Evolutionary conservation across 805 yeast genomes (phyloP).

Genomic region (Starmerella sirachaensis): DNA sequence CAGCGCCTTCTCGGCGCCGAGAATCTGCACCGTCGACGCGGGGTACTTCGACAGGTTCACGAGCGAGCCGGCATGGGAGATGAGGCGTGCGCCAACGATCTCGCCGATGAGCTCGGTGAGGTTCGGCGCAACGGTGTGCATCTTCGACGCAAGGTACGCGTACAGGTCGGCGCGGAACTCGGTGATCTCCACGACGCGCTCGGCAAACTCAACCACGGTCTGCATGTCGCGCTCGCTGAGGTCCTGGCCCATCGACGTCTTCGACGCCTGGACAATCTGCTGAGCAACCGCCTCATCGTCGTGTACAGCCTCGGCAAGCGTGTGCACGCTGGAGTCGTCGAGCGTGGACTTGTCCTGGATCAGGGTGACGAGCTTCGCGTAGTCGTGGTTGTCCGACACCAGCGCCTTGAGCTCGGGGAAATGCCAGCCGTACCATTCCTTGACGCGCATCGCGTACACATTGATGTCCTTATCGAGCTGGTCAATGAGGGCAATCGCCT

Average conservation of each 20-base stretch:
- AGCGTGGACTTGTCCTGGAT: constrained; percentile 80
- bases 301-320: constrained; percentile 75
- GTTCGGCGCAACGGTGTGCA: constrained; percentile 97
- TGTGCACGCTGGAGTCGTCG: constrained; percentile 48
- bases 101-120: constrained; percentile 94
- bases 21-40: constrained; percentile 95
- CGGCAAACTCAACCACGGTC: constrained; percentile 81
- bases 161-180: constrained; percentile 79
- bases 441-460: constrained; percentile 92
- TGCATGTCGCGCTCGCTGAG: constrained; percentile 88
- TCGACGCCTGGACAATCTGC: constrained; percentile 84
- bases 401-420: constrained; percentile 93
- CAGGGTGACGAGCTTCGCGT: constrained; percentile 67
- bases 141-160: constrained; percentile 83
- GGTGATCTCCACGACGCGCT: constrained; percentile 80
- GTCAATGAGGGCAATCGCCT: constrained; percentile 94
- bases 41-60: constrained; percentile 96
- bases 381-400: constrained; percentile 77
- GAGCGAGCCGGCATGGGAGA: constrained; percentile 96
- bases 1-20: constrained; percentile 95
- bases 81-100: constrained; percentile 96
- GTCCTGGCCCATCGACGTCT: constrained; percentile 98
- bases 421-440: constrained; percentile 99
- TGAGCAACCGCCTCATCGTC: constrained; percentile 90
- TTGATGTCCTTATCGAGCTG: constrained; percentile 97